Base-by-base conservation (phyloP, 495 filamentous ascomycete genomes). In the Aspergillus saccharolyticus region DNA sequence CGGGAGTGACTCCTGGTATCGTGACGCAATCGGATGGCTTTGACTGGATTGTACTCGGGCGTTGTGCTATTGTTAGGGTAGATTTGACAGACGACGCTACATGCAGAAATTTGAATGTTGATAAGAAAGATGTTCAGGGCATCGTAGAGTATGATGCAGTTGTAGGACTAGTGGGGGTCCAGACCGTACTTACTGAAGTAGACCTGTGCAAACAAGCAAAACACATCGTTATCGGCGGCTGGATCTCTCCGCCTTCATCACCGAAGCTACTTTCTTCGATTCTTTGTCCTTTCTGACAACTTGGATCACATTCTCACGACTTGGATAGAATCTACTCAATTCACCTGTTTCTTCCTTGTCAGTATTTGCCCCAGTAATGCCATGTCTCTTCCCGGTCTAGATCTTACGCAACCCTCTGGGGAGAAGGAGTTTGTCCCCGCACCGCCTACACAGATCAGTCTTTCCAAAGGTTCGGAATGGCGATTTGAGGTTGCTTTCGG, bases 401-500 rank as follows among this genome's bases (percentile, higher is more conserved):
- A 76, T 28, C 70, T 79, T 42, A 74, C 73, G 12, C 72, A 76
- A 58, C 69, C 72, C 28, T 68, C 73, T 42, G 71, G 66, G 61
- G 76, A 77, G 24, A 71, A 68, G 52, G 66, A 70, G 19, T 69
- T 69, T 54, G 68, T 61, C 42, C 56, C 68, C 58, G 73, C 72
- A 45, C 74, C 72, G 53, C 76, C 76, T 33, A 70, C 76, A 19
- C 76, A 76, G 52, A 70, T 78, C 60, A 66, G 51, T 48, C 65
- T 86, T 54, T 66, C 70, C 20, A 70, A 75, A 20, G 76, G 76
- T 45, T 78, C 79, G 4, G 94, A 98, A 80, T 98, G 89, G 86
- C 84, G 94, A 56, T 98, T 98, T 77, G 89, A 96, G 65, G 88
- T 95, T 25, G 82, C 87, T 22, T 86, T 85, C 66, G 79, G 80